These are phyloP conservation scores for Mortierella alpina DNA, from an alignment of 192 early-diverging fungal genomes.

Conservation along the genomic window DNA sequence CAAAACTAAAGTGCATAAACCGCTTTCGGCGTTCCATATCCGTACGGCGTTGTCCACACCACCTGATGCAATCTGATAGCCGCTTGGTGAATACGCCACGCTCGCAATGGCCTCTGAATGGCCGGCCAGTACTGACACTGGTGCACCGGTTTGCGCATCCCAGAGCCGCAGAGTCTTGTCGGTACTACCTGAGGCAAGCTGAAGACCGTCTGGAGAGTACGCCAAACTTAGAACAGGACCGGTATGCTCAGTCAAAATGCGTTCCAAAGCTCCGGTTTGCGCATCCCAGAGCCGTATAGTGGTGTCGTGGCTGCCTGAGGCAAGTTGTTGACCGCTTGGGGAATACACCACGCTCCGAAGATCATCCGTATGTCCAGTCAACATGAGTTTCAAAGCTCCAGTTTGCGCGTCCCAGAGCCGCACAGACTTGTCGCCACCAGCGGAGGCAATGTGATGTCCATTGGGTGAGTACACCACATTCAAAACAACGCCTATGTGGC, in stretches of 20 bases:
- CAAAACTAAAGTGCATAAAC: background rate
- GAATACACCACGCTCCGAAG: background rate
- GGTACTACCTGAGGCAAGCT: background rate
- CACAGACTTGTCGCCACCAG: background rate
- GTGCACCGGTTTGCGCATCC: background rate
- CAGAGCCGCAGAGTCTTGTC: background rate
- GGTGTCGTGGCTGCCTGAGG: background rate
- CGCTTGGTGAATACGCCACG: background rate
- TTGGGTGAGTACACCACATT: background rate
- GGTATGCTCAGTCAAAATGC: background rate
- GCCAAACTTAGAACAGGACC: background rate
- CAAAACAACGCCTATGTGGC: background rate
- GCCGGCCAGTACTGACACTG: background rate
- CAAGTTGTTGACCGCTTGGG: slow-evolving; percentile 6
- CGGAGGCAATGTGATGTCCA: background rate
- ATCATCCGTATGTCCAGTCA: background rate
- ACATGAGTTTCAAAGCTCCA: background rate
- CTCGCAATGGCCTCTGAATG: background rate
- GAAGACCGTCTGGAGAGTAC: background rate
- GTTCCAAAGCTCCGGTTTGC: background rate
- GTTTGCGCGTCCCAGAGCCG: background rate
- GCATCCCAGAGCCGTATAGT: background rate
- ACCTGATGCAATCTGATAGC: background rate
- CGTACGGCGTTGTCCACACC: too few species aligned
- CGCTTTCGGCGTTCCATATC: background rate